These are phyloP conservation scores for Aspergillus bertholletiae DNA, from an alignment of 495 filamentous ascomycete species.

Conservation along the genomic window DNA sequence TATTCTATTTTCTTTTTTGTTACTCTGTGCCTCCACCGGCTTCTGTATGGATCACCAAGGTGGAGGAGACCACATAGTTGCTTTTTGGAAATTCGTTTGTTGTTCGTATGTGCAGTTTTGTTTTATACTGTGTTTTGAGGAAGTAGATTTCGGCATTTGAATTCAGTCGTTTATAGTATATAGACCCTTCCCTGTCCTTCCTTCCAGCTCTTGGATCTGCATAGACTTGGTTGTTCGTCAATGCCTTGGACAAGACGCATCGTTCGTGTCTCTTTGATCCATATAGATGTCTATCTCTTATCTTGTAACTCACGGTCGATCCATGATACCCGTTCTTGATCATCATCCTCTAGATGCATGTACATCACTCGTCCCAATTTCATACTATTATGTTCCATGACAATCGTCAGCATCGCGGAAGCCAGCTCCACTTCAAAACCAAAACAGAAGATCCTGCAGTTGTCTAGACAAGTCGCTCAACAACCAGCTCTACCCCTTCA, in stretches of 20 bases:
- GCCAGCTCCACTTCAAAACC: conserved; percentile 13
- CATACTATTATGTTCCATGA: not conserved
- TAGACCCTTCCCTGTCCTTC: not conserved
- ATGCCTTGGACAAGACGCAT: not conserved
- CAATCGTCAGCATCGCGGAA: conserved; percentile 7
- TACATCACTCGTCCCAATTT: not conserved
- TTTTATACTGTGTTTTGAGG: not conserved
- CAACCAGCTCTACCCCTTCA: conserved; percentile 27
- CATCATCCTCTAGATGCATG: not conserved
- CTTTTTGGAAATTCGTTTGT: conserved; percentile 9
- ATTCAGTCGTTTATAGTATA: not conserved
- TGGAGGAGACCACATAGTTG: not conserved
- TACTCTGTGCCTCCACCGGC: too few relatives aligned
- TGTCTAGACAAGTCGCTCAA: conserved; percentile 37
- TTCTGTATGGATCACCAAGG: not conserved
- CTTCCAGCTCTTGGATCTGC: not conserved
- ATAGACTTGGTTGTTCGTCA: not conserved
- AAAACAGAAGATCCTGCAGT: too few relatives aligned
- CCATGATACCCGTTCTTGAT: not conserved
- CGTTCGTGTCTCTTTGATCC: not conserved
- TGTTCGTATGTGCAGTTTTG: not conserved
- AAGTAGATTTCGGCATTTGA: conserved; percentile 4
- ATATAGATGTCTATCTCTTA: not conserved
- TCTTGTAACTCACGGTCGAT: not conserved
- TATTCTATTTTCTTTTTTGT: conserved; percentile 4